Base-by-base conservation (phyloP, 345 rosid genomes). In the Melaleuca alternifolia region DNA sequence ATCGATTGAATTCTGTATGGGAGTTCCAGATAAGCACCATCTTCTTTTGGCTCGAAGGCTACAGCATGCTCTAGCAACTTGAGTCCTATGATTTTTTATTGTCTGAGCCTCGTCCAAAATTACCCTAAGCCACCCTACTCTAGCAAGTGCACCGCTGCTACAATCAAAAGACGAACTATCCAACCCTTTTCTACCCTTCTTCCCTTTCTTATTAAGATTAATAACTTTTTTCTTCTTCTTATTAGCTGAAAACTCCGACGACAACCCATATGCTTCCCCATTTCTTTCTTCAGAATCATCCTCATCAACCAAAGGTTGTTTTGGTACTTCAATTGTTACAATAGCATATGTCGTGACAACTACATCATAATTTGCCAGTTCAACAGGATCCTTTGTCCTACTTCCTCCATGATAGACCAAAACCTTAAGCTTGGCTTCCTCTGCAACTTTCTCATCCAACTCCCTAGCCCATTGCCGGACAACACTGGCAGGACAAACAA, bases 1-100 rank as follows among this genome's bases (percentile, higher is more conserved):
- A 91, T 96, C 98, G 81, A 97, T 91, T 50, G 97, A 37, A 90
- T 97, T 97, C 87, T 97, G 99, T 87, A 97, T 96, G 18, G 99
- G 99, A 85, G 99, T 97, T 88, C 99, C 99, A 87, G 99, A 97
- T 90, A 97, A 93, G 92, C 99, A 97, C 99, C 99, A 97, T 87
- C 99, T 94, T 87, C 91, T 94, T 89, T 94, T 96, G 87, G 99
- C 98, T 87, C 96, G 96, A 89, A 97, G 99, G 87, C 96, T 95
- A 88, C 96, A 95, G 89, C 98, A 97, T 82, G 99, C 99, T 91
- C 98, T 94, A 87, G 99, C 97, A 82, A 96, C 99, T 92, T 95
- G 99, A 33, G 99, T 97, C 86, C 98, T 91, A 87, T 97, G 98
- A 90, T 97, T 97, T 89, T 97, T 97, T 86, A 97, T 97, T n/a